Percentiles rank a stretch among this genome's conserved stretches.
Evolutionary conservation across 129 eudicot species (phyloP).

Genomic region (Smallanthus sonchifolius): DNA sequence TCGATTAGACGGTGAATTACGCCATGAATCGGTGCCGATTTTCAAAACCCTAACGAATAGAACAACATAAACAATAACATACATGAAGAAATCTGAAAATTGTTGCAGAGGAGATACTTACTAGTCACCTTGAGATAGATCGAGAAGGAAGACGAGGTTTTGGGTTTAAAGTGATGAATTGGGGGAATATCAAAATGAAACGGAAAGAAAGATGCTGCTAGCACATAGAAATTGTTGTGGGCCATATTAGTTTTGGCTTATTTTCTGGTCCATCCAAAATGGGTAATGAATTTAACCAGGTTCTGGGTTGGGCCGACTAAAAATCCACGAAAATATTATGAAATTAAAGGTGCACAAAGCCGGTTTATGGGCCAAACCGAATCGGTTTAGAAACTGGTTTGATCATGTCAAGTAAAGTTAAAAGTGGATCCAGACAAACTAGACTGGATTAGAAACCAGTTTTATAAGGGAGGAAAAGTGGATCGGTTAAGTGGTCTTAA

Average conservation of each 20-base stretch:
- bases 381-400: too few relatives aligned
- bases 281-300: background rate
- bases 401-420: too few relatives aligned
- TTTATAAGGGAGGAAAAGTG: too few relatives aligned
- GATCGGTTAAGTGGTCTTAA: too few relatives aligned
- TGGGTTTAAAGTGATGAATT: conserved; percentile 6
- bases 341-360: too few relatives aligned
- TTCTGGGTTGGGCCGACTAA: background rate
- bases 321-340: background rate
- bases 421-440: too few relatives aligned
- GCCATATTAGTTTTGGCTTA: conserved; percentile 9
- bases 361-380: too few relatives aligned
- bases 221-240: background rate
- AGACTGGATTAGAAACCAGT: too few relatives aligned
- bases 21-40: background rate
- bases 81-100: background rate
- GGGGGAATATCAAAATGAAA: background rate
- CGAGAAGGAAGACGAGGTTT: conserved; percentile 13
- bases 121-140: background rate
- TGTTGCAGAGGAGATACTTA: conserved; percentile 21
- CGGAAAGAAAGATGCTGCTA: conserved; percentile 11
- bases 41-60: background rate
- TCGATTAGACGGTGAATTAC: background rate
- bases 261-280: background rate
- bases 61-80: background rate